Evolutionary conservation across 345 rosid species (phyloP), one percentile per base, ranked within the genome.

Genomic region (Brassica carinata): DNA sequence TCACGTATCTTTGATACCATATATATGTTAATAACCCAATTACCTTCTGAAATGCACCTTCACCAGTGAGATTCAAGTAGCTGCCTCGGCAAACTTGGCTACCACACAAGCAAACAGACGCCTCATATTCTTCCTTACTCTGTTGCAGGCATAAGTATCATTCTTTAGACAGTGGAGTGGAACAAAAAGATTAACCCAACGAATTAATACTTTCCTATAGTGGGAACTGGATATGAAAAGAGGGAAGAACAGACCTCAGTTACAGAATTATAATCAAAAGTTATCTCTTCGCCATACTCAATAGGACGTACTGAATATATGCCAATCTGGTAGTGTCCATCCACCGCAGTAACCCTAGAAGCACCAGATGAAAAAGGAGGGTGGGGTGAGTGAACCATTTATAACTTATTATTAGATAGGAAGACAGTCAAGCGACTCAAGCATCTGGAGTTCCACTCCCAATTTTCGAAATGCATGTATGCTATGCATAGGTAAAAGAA

Each of bases 61-160:
- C 99, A 45, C 99, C 99, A 6, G 99, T 96, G 85, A 96, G 87
- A 87, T 96, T 96, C 85, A 96, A 88, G 87, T 96, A 96, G 92
- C 97, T 96, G 57, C 99, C 99, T 61, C 99, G 91, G 77, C 99
- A 96, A 64, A 92, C 97, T 89, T 96, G 99, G 86, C 97, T 96
- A 80, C 99, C 99, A 82, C 99, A 96, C 82, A 96, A 84, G 87
- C 99, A 96, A 57, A 96, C 99, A 82, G 99, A 96, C 59, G 98
- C 99, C 85, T 96, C 99, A 73, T 96, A 96, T 84, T 96, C 99
- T 87, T 96, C 99, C 86, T 96, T 96, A 78, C 99, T 94, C 99
- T 96, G 90, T 68, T 76, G 45, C 81, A 82, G 75, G 67, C 74
- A 58, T n/a, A 83, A 64, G 43, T 72, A 74, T 53, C 64, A 78